Evolutionary conservation across 257 asterid species (phyloP), one percentile per base, ranked within the genome.

Genomic region (Jacaranda mimosifolia): DNA sequence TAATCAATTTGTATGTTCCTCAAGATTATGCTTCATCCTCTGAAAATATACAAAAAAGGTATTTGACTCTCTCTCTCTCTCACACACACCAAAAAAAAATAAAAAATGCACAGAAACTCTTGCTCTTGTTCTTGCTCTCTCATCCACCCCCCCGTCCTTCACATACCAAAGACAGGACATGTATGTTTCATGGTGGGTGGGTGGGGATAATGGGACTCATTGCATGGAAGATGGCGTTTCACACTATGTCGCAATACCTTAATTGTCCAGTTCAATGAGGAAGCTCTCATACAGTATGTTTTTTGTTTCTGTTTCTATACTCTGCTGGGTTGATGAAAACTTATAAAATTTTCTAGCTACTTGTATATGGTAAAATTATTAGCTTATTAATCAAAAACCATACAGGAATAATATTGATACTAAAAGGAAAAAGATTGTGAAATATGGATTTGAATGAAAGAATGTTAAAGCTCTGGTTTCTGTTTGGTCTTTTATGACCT

Each of bases 1-100:
- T 91, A 81, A 89, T 91, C 81, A 87, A 83, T 74, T 56, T 79
- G 79, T 93, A 92, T 85, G 79, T 84, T 72, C 82, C 85, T 75
- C 86, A 85, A 79, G 93, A 83, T 77, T 74, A 73, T 82, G 80
- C 86, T 79, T 85, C 96, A 43, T 72, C 97, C 42, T 86, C 97
- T 4, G 99, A 93, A 73, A 89, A 83, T 79, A 93, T 89, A 69
- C 96, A 96, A 63, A 89, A 85, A 80, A 89, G 99, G 99, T 95
- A 83, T 56, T 18, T 19, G 19, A 9, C 62, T 57, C 19, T 43
- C 71, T 68, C 72, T 59, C 75, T n/a, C 48, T 51, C 49, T 32
- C 43, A 3, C 1, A 19, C 42, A 32, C 35, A 15, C 67, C 51
- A 6, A 26, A 26, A 26, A 26, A 26, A 26, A 26, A 26, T 0